phyloP scores from a whole-genome alignment of 768 basidiomycete species.

The Podaxis carcinomalis region DNA sequence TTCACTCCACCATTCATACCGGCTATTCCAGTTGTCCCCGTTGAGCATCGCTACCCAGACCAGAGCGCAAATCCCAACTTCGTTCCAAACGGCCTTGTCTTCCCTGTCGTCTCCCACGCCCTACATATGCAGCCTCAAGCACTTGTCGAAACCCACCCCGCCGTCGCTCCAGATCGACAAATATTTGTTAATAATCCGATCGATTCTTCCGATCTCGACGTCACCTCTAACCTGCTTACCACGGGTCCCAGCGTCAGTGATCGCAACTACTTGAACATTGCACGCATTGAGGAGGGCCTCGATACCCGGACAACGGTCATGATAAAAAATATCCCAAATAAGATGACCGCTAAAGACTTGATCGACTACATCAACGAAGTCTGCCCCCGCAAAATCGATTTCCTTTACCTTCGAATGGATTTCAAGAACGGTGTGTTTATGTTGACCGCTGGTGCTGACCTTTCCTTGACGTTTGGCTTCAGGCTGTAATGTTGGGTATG shows the following conservation, averaged over 20 bases:
- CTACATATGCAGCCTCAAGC: neutral
- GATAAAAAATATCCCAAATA: conserved; percentile 93
- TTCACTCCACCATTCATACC: conserved; percentile 7
- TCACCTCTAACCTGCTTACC: conserved; percentile 12
- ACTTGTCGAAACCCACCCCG: neutral
- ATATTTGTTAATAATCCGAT: conserved; percentile 6
- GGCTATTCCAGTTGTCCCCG: neutral
- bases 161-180: neutral
- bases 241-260: conserved; percentile 23
- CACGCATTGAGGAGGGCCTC: conserved; percentile 67
- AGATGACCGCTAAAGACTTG: conserved; percentile 77
- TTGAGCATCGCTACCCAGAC: conserved; percentile 5
- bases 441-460: neutral
- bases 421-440: conserved; percentile 64
- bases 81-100: conserved; percentile 1
- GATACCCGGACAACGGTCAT: conserved; percentile 85
- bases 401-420: conserved; percentile 85
- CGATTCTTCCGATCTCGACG: neutral
- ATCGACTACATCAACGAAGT: conserved; percentile 65
- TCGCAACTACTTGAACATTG: conserved; percentile 54
- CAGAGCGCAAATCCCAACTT: neutral
- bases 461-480: neutral
- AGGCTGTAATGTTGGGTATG: conserved; percentile 80
- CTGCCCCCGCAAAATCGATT: conserved; percentile 76
- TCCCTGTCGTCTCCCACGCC: neutral